Evolutionary conservation across 805 yeast genomes (phyloP).

Genomic region (Candida saitoana): DNA sequence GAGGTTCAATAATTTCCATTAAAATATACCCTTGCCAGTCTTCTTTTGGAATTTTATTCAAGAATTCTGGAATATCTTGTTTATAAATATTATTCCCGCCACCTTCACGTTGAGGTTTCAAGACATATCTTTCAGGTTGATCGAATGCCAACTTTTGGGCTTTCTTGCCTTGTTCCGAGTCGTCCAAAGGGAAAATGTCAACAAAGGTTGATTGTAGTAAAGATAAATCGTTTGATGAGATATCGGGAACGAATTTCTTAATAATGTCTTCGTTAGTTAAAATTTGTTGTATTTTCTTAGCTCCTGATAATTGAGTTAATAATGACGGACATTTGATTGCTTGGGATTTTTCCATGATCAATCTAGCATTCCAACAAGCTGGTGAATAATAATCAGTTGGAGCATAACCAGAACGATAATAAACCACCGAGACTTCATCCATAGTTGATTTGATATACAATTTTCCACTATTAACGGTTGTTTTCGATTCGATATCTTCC

Average conservation of each 20-base stretch:
- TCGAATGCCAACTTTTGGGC: constrained; percentile 69
- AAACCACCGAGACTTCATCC: constrained; percentile 81
- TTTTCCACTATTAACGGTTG: constrained; percentile 42
- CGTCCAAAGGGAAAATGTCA: constrained; percentile 81
- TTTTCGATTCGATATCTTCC: constrained; percentile 47
- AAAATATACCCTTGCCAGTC: constrained; percentile 90
- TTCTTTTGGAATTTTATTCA: constrained; percentile 52
- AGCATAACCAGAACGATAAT: constrained; percentile 84
- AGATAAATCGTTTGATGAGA: constrained; percentile 23
- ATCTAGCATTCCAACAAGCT: constrained; percentile 74
- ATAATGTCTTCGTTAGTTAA: constrained; percentile 57
- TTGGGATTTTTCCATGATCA: constrained; percentile 61
- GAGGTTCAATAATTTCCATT: constrained; percentile 89
- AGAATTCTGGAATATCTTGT: constrained; percentile 73
- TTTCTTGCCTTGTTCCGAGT: constrained; percentile 51
- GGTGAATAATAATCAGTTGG: constrained; percentile 70
- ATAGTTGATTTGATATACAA: constrained; percentile 51
- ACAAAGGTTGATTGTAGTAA: constrained; percentile 66
- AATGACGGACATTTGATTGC: constrained; percentile 93
- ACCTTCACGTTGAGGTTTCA: constrained; percentile 98
- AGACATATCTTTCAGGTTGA: constrained; percentile 66
- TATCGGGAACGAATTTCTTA: constrained; percentile 40
- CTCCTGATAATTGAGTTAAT: constrained; percentile 85
- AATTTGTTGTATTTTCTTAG: constrained; percentile 90
- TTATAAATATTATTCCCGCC: constrained; percentile 96